These are phyloP conservation scores for Ophiostoma sp. DNA, from an alignment of 2,329 filamentous ascomycete species.

Conservation along the genomic window DNA sequence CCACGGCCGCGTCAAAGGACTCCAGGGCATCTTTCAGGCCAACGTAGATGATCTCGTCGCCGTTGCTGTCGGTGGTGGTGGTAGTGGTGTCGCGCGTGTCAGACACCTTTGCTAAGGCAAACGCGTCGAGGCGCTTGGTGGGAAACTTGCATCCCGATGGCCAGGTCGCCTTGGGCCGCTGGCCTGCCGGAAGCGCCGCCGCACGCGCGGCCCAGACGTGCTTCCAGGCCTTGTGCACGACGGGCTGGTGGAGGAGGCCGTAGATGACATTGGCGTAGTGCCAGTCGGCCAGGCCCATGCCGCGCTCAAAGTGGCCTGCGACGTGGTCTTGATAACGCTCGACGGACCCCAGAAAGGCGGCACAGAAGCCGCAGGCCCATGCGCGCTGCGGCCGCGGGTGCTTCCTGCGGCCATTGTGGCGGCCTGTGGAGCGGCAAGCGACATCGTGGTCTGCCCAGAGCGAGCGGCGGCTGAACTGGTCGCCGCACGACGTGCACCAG, in stretches of 20 bases:
- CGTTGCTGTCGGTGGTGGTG: not conserved
- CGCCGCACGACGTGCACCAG: slow-evolving; percentile 56
- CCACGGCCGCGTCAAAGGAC: slow-evolving; percentile 55
- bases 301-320: slow-evolving; percentile 60
- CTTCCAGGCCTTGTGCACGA: slow-evolving; percentile 58
- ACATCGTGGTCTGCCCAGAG: slow-evolving; percentile 67
- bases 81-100: not conserved
- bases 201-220: slow-evolving; percentile 45
- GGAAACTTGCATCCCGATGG: slow-evolving; percentile 43
- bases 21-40: slow-evolving; percentile 58
- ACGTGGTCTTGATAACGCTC: slow-evolving; percentile 65
- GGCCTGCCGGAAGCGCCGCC: slow-evolving; percentile 43
- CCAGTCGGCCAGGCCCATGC: slow-evolving; percentile 61
- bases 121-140: not conserved
- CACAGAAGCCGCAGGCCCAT: slow-evolving; percentile 66
- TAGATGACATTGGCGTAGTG: slow-evolving; percentile 65
- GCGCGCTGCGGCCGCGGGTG: slow-evolving; percentile 56
- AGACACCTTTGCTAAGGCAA: not conserved
- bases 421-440: slow-evolving; percentile 44
- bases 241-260: slow-evolving; percentile 60
- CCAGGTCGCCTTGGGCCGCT: slow-evolving; percentile 56
- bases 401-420: slow-evolving; percentile 28
- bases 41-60: not conserved
- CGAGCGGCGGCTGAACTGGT: slow-evolving; percentile 62
- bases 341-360: slow-evolving; percentile 55